phyloP scores from a whole-genome alignment of 2,329 filamentous ascomycete species.

The Fusarium brevicatenulatum region DNA sequence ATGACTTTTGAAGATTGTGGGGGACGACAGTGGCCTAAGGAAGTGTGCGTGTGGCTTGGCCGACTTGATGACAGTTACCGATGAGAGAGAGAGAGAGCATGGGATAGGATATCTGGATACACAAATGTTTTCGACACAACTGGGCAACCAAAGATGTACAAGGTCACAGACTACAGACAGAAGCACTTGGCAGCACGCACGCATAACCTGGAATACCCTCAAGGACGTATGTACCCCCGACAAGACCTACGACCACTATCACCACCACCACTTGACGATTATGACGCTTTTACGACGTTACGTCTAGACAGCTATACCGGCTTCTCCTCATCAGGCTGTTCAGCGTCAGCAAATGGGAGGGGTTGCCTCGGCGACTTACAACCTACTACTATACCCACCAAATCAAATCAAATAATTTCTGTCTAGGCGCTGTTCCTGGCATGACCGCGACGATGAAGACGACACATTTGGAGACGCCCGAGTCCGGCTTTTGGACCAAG shows the following conservation, averaged over 20 bases:
- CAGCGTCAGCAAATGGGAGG: conserved; percentile 45
- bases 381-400: conserved; percentile 53
- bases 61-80: conserved; percentile 52
- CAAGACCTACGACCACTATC: conserved; percentile 51
- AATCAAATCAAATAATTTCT: conserved; percentile 50
- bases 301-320: conserved; percentile 57
- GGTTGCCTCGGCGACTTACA: conserved; percentile 51
- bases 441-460: conserved; percentile 49
- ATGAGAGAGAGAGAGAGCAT: conserved; percentile 49
- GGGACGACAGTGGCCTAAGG: conserved; percentile 14
- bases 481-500: conserved; percentile 33
- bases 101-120: conserved; percentile 54
- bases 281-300: conserved; percentile 59
- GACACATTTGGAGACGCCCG: conserved; percentile 28
- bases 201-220: conserved; percentile 45
- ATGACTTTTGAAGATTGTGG: conserved; percentile 41
- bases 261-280: conserved; percentile 56
- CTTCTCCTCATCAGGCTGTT: conserved; percentile 47
- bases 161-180: conserved; percentile 45
- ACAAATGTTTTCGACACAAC: conserved; percentile 50
- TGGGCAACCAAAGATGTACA: conserved; percentile 53
- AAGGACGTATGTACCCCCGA: conserved; percentile 47
- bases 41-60: conserved; percentile 29
- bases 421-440: conserved; percentile 48
- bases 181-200: conserved; percentile 41